Evolutionary conservation across 2,329 filamentous ascomycete genomes (phyloP), one percentile per base, ranked within the genome.

Genomic region (Clarireedia sp.): DNA sequence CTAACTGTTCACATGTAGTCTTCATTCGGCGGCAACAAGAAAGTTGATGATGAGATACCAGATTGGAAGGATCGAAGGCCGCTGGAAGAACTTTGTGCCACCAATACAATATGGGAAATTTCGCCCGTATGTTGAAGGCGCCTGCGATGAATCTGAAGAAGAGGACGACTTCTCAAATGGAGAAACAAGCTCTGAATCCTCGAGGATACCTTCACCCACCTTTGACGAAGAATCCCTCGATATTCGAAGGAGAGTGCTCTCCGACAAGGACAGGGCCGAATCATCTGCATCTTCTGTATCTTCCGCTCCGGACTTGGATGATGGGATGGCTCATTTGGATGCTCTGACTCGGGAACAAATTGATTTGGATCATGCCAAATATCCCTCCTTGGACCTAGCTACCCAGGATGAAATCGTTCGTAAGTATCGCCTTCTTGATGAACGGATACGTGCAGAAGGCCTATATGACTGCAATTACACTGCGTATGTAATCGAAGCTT

Each of bases 71-170:
- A 82, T 95, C 56, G 80, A 94, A 67, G 89, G 89, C 29, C 76
- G 74, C 59, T 99, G 94, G 94, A 74, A 75, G 59, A 96, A 96
- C 70, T 95, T 96, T 68, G 66, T 88, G 6, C 91, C 94, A 4
- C 92, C 94, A 0, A 92, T 97, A 51, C 92, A 97, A 71, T 91
- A 90, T 56, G 92, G 92, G 43, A 78, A 78, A 57, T 95, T 91
- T 70, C 80, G 85, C 61, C 71, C 73, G 21, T 76, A 76, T 58
- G 68, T 71, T 51, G 72, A 77, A 59, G 62, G 59, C n/a, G 38
- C 50, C 14, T 26, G 44, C 41, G 64, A 68, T 7, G 70, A 73
- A 45, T 68, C 72, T 36, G 71, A 70, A 48, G 70, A 45, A 23
- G 57, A 58, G 21, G 67, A 71, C 17, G 41, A 43, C 21, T 9